Conservation (phyloP, 805 yeast genomes). For the Starmerella geochares region DNA sequence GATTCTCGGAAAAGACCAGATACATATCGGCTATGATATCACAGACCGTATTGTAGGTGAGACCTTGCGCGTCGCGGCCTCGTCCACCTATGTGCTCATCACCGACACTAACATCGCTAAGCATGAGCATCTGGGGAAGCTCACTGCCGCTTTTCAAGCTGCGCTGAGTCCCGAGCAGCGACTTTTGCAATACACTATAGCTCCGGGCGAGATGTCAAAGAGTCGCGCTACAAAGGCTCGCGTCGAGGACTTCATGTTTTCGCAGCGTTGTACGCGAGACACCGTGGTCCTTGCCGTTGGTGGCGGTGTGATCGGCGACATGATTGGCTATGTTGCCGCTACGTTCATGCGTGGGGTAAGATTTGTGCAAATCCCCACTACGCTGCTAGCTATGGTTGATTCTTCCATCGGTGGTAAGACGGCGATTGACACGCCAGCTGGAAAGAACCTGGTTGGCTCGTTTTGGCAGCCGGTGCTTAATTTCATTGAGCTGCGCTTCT, state of each 20-base stretch:
- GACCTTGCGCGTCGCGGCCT: conserved; percentile 49
- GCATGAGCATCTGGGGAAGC: conserved; percentile 38
- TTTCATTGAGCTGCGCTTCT: conserved; percentile 76
- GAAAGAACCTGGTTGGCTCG: conserved; percentile 92
- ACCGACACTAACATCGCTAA: conserved; percentile 67
- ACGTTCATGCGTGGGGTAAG: conserved; percentile 98
- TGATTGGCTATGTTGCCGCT: conserved; percentile 98
- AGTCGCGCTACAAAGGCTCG: conserved; percentile 80
- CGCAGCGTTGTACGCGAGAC: conserved; percentile 87
- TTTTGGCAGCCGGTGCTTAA: conserved; percentile 93
- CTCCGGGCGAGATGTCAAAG: conserved; percentile 92
- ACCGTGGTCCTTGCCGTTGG: conserved; percentile 91
- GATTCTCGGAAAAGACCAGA: conserved; percentile 71
- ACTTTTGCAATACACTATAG: conserved; percentile 58
- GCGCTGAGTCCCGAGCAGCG: conserved; percentile 33
- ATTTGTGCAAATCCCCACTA: conserved; percentile 87
- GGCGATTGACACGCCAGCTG: conserved; percentile 92
- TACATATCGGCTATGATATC: conserved; percentile 83
- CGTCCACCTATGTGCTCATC: conserved; percentile 86
- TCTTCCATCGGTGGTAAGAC: conserved; percentile 98
- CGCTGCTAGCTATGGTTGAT: conserved; percentile 92
- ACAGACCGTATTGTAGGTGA: conserved; percentile 63
- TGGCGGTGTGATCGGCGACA: conserved; percentile 94
- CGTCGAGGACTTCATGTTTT: conserved; percentile 79
- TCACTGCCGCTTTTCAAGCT: conserved; percentile 31